Evolutionary conservation across 768 basidiomycete genomes (phyloP).

Genomic region (Megacollybia marginata): DNA sequence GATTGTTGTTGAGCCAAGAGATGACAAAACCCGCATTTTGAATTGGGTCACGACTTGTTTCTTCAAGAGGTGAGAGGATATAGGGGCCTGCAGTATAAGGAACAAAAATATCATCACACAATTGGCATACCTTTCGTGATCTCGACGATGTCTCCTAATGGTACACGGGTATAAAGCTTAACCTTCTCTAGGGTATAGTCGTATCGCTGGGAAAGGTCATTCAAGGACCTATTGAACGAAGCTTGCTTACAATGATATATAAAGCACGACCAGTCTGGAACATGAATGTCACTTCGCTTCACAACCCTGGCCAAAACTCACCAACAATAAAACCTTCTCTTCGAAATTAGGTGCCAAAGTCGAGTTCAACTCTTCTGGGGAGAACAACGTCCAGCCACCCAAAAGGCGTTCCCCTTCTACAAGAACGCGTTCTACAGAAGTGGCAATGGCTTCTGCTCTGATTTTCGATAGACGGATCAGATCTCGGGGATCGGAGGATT

Average conservation of each 20-base stretch:
- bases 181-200: conserved; percentile 93
- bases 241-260: conserved; percentile 67
- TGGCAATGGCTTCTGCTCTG: conserved; percentile 88
- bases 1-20: conserved; percentile 66
- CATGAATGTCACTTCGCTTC: background rate
- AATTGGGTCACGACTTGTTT: conserved; percentile 77
- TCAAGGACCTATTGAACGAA: background rate
- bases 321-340: conserved; percentile 88
- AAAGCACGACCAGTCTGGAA: conserved; percentile 40
- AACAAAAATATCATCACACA: conserved; percentile 1
- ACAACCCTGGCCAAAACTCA: conserved; percentile 27
- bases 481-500: conserved; percentile 88
- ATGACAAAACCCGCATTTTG: conserved; percentile 89
- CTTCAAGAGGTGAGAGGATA: conserved; percentile 89
- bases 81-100: conserved; percentile 64
- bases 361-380: conserved; percentile 69
- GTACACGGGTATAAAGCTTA: conserved; percentile 82
- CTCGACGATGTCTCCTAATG: conserved; percentile 67
- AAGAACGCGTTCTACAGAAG: conserved; percentile 70
- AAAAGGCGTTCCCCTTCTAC: conserved; percentile 70
- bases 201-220: conserved; percentile 54
- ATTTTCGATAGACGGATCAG: conserved; percentile 84
- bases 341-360: conserved; percentile 78
- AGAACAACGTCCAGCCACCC: conserved; percentile 88
- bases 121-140: conserved; percentile 64